Base-by-base conservation (phyloP, 305 asterid species). In the Petunia hybrid region DNA sequence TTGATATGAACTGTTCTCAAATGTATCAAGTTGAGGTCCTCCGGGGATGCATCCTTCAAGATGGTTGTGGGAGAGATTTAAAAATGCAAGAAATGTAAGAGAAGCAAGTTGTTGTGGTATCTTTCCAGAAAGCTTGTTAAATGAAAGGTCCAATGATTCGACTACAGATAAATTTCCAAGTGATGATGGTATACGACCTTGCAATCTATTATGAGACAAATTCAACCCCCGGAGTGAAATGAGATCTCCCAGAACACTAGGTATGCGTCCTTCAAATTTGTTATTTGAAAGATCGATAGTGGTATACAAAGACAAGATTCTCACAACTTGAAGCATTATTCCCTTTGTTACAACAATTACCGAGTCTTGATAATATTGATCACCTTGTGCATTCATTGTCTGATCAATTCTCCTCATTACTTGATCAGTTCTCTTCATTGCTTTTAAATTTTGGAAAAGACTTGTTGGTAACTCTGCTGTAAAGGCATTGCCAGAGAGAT, bases 401-500 rank as follows among this genome's bases (percentile, higher is more conserved):
- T 22, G 31, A 22, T 22, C 31, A 22, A 22, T 22, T 12, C 10
- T 2, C 8, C 5, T 74, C 3, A 48, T 40, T 35, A 22, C 7
- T 13, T 74, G 63, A 53, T 74, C 35, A 5, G 6, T 16, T 6
- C 48, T 6, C 48, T 8, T 8, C 79, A 75, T 55, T 22, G 39
- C 79, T 39, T 75, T 59, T 43, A 55, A 41, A 40, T 75, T 56
- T 16, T 42, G 31, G 36, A 55, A 36, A 75, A 51, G 38, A 14
- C 8, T 7, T 55, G 51, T 75, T 14, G 79, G 79, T 14, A 75
- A 57, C 40, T 39, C 38, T 51, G 48, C 66, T 35, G 31, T 75
- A 40, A 75, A 75, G 2, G 31, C 66, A 75, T 75, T 75, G 79
- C 36, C 0, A 36, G 66, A 75, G 66, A 75, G 43, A 75, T 75